These are phyloP conservation scores for Massarina eburnea DNA, from an alignment of 2,329 filamentous ascomycete species.

Conservation along the genomic window DNA sequence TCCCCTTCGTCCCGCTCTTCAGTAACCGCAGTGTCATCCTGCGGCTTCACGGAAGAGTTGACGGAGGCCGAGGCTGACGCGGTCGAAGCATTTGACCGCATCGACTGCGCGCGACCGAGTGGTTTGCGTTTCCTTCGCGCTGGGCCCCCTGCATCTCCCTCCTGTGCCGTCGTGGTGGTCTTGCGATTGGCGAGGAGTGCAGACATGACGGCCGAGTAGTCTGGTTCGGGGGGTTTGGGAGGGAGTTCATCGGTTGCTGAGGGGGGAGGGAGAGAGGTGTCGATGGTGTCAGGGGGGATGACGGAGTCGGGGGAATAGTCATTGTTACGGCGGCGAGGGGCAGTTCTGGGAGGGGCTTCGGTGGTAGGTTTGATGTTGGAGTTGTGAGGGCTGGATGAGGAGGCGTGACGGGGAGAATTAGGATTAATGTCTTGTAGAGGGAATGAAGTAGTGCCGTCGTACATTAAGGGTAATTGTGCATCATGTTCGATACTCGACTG, in stretches of 20 bases:
- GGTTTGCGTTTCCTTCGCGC: constrained; percentile 26
- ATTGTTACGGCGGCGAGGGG: constrained; percentile 13
- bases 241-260: constrained; percentile 5
- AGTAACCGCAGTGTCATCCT: constrained; percentile 14
- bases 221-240: constrained; percentile 24
- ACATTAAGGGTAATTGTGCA: constrained; percentile 11
- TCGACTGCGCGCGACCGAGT: constrained; percentile 35
- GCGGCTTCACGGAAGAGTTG: constrained; percentile 22
- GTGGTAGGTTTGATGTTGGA: constrained; percentile 12
- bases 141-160: constrained; percentile 1
- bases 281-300: constrained; percentile 17
- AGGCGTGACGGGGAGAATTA: constrained; percentile 33
- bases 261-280: constrained; percentile 14
- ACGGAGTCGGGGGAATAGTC: constrained; percentile 29
- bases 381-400: constrained; percentile 19
- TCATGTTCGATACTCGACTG: constrained; percentile 11
- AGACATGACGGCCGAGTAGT: constrained; percentile 35
- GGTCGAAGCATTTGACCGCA: constrained; percentile 30
- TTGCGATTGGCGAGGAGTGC: constrained; percentile 36
- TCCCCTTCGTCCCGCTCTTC: neutral
- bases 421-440: constrained; percentile 31
- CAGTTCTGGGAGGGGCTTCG: constrained; percentile 22
- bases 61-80: constrained; percentile 18
- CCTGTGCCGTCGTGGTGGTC: constrained; percentile 20
- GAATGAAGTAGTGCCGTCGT: constrained; percentile 25